Evolutionary conservation across 345 rosid genomes (phyloP), one percentile per base, ranked within the genome.

Genomic region (Iberis pinnata): DNA sequence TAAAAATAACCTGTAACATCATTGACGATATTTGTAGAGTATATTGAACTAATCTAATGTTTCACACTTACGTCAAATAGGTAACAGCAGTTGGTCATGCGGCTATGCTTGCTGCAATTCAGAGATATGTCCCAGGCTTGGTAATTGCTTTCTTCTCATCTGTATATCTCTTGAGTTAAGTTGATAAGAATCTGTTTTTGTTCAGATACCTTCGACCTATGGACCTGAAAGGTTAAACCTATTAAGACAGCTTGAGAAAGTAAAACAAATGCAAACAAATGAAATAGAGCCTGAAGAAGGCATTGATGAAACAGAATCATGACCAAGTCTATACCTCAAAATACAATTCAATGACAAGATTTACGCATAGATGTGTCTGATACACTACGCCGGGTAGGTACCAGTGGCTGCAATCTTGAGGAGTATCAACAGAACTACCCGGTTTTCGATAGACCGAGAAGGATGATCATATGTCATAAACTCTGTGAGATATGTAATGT

Each of bases 41-140:
- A 38, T 14, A 51, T n/a, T 35, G 36, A 60, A 15, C 36, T 59
- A 38, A 53, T 46, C 57, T 48, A 68, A 13, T 11, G 25, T 1
- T 12, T 37, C 25, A 43, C 31, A 32, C 19, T 39, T 18, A 16
- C 47, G 51, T 61, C 54, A 44, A 29, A 33, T 76, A 92, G 98
- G 95, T 88, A 24, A 92, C 98, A 67, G 95, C 98, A 42, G 86
- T 92, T 61, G 98, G 98, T 47, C 96, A 82, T 45, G 96, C 98
- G 10, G 96, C 98, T 26, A 88, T 92, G 70, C 64, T 92, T 76
- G 96, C 98, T 54, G 96, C 92, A 19, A 92, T 88, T 54, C 98
- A 88, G 73, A 79, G 88, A 83, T 83, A 92, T 61, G 83, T 78
- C 0, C 95, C 98, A 12, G 67, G 84, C 61, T 68, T 88, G 95